Evolutionary conservation across 257 asterid genomes (phyloP), one percentile per base, ranked within the genome.

Genomic region (Nicotiana knightiana): DNA sequence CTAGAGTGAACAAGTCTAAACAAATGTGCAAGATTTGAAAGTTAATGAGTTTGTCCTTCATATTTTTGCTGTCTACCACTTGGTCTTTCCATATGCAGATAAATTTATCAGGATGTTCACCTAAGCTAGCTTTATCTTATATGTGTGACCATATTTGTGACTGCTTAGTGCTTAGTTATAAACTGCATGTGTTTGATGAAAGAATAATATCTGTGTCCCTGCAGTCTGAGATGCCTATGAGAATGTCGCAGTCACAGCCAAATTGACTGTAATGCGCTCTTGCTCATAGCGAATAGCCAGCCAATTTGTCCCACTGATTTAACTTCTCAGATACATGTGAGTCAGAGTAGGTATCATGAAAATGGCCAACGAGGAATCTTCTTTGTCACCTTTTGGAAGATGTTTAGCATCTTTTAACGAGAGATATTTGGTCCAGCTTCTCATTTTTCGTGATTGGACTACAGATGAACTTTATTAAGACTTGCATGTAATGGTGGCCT

Each of bases 301-400:
- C 71, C 63, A 83, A 77, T 79, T 46, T 82, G 86, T 81, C 84
- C 89, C 89, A 84, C 86, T 86, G 68, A 53, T 57, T 68, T 16
- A 28, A 70, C 51, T 67, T 76, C 86, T 87, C 67, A 62, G 58
- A 77, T 81, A 82, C 88, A 82, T 59, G 86, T 65, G 62, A 55
- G 81, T 75, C 82, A 83, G 80, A 18, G 81, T 71, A 82, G 81
- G 88, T 84, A 84, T 76, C 21, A 24, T 83, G 90, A 89, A 84
- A 87, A 81, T 33, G 88, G 89, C 89, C 81, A 84, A 88, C 84
- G 84, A 87, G 89, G 93, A 88, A 90, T 93, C 92, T 88, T 85
- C 62, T 82, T 81, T 84, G 88, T 87, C 84, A 81, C 83, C 83
- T 83, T 21, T 87, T 81, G 79, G 84, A 84, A 85, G 89, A 88